These are phyloP conservation scores for Blepharisma undulans DNA, from an alignment of 169 alveolate genomes.

Conservation along the genomic window DNA sequence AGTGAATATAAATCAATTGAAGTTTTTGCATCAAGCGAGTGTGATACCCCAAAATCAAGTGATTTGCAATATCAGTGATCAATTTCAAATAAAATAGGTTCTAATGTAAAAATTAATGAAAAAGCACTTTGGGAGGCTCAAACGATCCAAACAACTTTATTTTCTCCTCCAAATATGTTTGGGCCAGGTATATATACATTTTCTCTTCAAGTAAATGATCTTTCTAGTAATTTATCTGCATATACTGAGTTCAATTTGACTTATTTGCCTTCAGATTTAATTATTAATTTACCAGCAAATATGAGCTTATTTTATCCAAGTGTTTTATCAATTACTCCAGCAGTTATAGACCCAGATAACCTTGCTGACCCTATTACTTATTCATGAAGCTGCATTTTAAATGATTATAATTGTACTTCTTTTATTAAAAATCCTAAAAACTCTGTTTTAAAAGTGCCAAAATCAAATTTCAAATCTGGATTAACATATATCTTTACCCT, in stretches of 20 bases:
- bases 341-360: background rate
- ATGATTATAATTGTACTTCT: background rate
- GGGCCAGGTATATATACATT: slow-evolving; percentile 33
- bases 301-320: background rate
- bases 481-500: background rate
- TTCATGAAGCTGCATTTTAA: background rate
- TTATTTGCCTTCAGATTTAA: background rate
- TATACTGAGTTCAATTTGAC: background rate
- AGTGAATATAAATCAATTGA: background rate
- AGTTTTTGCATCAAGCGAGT: background rate
- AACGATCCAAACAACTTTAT: background rate
- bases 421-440: background rate
- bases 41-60: background rate
- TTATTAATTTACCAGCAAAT: background rate
- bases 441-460: background rate
- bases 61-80: background rate
- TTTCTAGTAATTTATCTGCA: background rate
- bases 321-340: background rate
- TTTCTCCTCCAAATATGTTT: background rate
- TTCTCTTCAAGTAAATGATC: background rate
- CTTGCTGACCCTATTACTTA: background rate
- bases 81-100: background rate
- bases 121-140: background rate
- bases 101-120: background rate
- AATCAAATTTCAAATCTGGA: background rate